phyloP scores from a whole-genome alignment of 2,329 filamentous ascomycete genomes.

The Penicillium verrucosum region DNA sequence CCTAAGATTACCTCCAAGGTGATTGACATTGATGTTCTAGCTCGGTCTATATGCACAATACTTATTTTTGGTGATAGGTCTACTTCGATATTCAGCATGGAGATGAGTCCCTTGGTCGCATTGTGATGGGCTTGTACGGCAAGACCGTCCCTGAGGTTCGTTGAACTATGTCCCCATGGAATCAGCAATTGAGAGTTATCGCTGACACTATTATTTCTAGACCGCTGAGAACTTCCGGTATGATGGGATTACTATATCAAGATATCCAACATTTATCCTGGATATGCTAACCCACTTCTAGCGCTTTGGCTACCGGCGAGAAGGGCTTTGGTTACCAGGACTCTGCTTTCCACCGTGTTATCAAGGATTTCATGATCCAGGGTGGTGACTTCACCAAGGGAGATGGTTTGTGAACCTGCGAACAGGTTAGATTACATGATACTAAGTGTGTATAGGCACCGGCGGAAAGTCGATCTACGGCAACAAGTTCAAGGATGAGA shows the following conservation, averaged over 20 bases:
- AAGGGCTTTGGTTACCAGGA: slow-evolving; percentile 66
- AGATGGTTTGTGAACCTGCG: slow-evolving; percentile 46
- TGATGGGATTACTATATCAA: slow-evolving; percentile 4
- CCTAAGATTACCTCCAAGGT: slow-evolving; percentile 95
- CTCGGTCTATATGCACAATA: not conserved
- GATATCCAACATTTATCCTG: not conserved
- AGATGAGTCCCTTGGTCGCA: slow-evolving; percentile 58
- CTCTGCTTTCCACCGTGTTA: slow-evolving; percentile 66
- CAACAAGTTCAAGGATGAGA: slow-evolving; percentile 65
- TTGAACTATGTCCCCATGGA: slow-evolving; percentile 11
- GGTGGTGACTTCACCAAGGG: slow-evolving; percentile 65
- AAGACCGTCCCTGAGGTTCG: slow-evolving; percentile 63
- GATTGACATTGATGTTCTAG: slow-evolving; percentile 19
- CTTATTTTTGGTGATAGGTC: slow-evolving; percentile 44
- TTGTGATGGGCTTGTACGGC: slow-evolving; percentile 64
- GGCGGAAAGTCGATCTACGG: slow-evolving; percentile 68
- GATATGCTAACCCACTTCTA: slow-evolving; percentile 18
- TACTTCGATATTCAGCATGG: slow-evolving; percentile 65
- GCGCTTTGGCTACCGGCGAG: slow-evolving; percentile 62
- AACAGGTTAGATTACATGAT: not conserved
- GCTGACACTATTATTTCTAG: slow-evolving; percentile 34
- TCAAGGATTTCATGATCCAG: slow-evolving; percentile 69
- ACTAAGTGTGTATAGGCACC: slow-evolving; percentile 47
- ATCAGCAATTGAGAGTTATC: slow-evolving; percentile 5
- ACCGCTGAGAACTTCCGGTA: slow-evolving; percentile 64